Conservation (phyloP, 2,329 filamentous ascomycete species). For the Blastomyces emzantsi region DNA sequence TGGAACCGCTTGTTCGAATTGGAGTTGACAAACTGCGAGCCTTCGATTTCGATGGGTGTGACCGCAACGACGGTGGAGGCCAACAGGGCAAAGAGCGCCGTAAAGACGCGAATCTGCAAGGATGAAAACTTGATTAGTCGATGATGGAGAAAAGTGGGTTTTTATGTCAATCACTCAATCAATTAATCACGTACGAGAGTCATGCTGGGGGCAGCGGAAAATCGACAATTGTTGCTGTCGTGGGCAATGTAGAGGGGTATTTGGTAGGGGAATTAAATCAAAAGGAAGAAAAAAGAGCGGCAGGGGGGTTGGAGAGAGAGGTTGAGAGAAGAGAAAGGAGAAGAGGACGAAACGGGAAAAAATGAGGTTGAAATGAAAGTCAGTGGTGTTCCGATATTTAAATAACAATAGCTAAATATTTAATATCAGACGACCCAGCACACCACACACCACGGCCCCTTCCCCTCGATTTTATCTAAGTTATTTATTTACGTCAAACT, state of each 20-base stretch:
- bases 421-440: too few relatives aligned
- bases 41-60: constrained; percentile 47
- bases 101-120: constrained; percentile 21
- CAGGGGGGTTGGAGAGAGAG: constrained; percentile 14
- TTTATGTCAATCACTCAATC: not conserved
- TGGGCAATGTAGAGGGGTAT: constrained; percentile 15
- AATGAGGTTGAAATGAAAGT: not conserved
- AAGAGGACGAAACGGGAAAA: constrained; percentile 12
- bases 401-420: too few relatives aligned
- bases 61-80: constrained; percentile 42
- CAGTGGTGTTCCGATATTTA: not conserved
- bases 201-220: constrained; percentile 13
- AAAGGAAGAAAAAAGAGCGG: not conserved
- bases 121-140: not conserved
- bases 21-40: constrained; percentile 54
- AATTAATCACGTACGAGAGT: constrained; percentile 6
- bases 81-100: constrained; percentile 35
- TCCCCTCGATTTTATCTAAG: too few relatives aligned
- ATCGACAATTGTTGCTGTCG: constrained; percentile 3
- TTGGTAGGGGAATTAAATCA: constrained; percentile 13
- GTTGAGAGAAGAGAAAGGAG: constrained; percentile 9
- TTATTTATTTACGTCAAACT: too few relatives aligned
- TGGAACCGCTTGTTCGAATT: constrained; percentile 51
- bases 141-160: not conserved
- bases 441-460: too few relatives aligned